Base-by-base conservation (phyloP, 2,329 filamentous ascomycete species). In the Diaporthe australafricana region DNA sequence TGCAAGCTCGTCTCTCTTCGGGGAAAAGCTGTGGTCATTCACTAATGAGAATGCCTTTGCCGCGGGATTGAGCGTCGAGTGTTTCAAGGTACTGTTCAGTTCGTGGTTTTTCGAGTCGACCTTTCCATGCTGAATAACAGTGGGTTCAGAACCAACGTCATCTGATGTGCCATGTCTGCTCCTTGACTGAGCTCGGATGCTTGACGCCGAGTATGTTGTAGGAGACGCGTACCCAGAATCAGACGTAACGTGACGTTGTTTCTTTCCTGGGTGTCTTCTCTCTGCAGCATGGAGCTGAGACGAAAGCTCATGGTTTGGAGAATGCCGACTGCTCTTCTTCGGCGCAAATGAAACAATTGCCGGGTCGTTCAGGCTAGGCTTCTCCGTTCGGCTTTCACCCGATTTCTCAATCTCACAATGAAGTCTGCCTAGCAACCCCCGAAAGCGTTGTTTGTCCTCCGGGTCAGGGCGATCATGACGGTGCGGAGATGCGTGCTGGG, bases 161-260 rank as follows among this genome's bases (percentile, higher is more conserved):
- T 48, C 65, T 12, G 65, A 72, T 4, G 9, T 48, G 7, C 56
- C 50, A 12, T 35, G n/a, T 11, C 45, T 48, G 60, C 47, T 32
- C 20, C 45, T 69, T 25, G 70, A 68, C 22, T 50, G 70, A 5
- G 70, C 32, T 8, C 72, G 52, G 11, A 52, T 63, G 30, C 38
- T 65, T 32, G 69, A 47, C 48, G 47, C 50, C 25, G 55, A 68
- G 14, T 50, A 55, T 35, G 40, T 25, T 25, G 71, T 22, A n/a
- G 22, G 55, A 32, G 68, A 69, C 27, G 50, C 65, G 11, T 73
- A 73, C 3, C 70, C 72, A 65, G 72, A 73, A 68, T 73, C 70
- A 4, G 69, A 71, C 5, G 53, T 35, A 12, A 4, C 4, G 20
- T 50, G 47, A 4, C 42, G 47, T 16, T 22, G 38, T n/a, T 40